phyloP scores from a whole-genome alignment of 1,139 yeast species.

The Blastobotrys elegans region DNA sequence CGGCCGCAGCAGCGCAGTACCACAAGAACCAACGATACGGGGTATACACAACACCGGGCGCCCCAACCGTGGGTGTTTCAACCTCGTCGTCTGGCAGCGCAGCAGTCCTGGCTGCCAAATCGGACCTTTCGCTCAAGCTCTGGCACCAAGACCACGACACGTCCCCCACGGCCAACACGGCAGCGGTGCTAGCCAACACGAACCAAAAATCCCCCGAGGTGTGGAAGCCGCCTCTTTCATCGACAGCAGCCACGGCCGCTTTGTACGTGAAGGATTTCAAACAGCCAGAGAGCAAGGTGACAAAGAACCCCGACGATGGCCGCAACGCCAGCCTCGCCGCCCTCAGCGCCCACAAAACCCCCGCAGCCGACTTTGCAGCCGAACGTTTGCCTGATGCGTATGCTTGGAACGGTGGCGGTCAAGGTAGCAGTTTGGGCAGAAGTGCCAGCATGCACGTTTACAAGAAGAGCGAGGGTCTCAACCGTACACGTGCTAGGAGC shows the following conservation, averaged over 20 bases:
- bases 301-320: conserved; percentile 10
- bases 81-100: conserved; percentile 33
- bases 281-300: neutral
- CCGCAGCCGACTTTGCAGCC: conserved; percentile 35
- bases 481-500: neutral
- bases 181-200: conserved; percentile 36
- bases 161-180: conserved; percentile 34
- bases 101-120: conserved; percentile 35
- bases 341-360: conserved; percentile 27
- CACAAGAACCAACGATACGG: conserved; percentile 76
- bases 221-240: conserved; percentile 31
- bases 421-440: conserved; percentile 2
- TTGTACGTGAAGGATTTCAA: conserved; percentile 41
- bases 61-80: conserved; percentile 63
- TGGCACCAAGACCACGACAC: conserved; percentile 32
- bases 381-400: conserved; percentile 35
- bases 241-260: conserved; percentile 45
- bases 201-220: conserved; percentile 28
- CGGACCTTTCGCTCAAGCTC: conserved; percentile 34
- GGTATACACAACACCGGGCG: conserved; percentile 64
- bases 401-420: conserved; percentile 26
- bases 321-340: conserved; percentile 30
- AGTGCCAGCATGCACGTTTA: conserved; percentile 9
- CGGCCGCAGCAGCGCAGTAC: conserved; percentile 39
- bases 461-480: neutral